Evolutionary conservation across 345 rosid species (phyloP), one percentile per base, ranked within the genome.

Genomic region (Aquilaria malaccensis): DNA sequence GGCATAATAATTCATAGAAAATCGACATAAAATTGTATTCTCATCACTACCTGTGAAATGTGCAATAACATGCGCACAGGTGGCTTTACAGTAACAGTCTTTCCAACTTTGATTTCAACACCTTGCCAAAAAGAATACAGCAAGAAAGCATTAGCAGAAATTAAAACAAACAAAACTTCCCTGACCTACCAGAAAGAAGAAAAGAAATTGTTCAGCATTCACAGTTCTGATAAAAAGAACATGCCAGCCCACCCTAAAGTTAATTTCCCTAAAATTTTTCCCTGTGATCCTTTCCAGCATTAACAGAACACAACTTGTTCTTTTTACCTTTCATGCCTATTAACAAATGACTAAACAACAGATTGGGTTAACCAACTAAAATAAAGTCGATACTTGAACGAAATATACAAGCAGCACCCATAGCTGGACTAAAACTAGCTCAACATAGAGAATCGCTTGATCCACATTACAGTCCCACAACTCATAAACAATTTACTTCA

Each of bases 51-150:
- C 86, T 72, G 89, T 43, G 92, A 88, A 65, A 83, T 77, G 75
- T 83, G 96, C 67, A 85, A 45, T 29, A 81, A 11, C 72, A 56
- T 69, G 7, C 54, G 66, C 55, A 13, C 65, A 6, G 75, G 77
- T 55, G 81, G 77, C 32, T 66, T 63, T 45, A 83, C 81, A 45
- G 2, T 15, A 12, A 76, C 68, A 7, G 77, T 31, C 45, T 31
- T 61, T 7, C 87, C 83, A 71, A 68, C 62, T 79, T 77, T 82
- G 33, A 85, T 84, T 69, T 88, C 96, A 71, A 74, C 79, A 77
- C 92, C 96, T 88, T 71, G 6, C 59, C 30, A 70, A 50, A 12
- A 37, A 33, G 50, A 30, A 55, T 43, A 64, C 29, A 29, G 55
- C 45, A 50, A 14, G 13, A 15, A 9, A 13, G 30, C 51, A 7